phyloP scores from a whole-genome alignment of 768 basidiomycete genomes.

The Xerocomus brunneocitrinus region DNA sequence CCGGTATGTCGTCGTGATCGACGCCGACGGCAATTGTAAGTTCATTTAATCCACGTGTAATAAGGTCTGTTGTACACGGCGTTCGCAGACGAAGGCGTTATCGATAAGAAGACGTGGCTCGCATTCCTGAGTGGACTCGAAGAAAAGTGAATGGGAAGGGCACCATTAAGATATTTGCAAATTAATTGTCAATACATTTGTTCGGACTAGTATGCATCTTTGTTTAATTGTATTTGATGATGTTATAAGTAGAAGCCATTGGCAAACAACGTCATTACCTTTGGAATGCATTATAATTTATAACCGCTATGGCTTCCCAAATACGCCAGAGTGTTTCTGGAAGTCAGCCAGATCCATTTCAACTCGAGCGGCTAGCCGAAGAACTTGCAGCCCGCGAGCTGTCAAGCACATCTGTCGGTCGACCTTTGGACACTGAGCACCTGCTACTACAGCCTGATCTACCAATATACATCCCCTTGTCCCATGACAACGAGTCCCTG shows the following conservation, averaged over 20 bases:
- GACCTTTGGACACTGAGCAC: slow-evolving; percentile 7
- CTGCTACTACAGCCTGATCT: slow-evolving; percentile 39
- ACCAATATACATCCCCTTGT: slow-evolving; percentile 65
- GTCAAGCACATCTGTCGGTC: slow-evolving; percentile 12
- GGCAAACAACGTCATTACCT: slow-evolving; percentile 16
- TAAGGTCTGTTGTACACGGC: neutral
- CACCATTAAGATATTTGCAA: neutral
- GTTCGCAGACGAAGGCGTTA: slow-evolving; percentile 73
- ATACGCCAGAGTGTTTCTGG: slow-evolving; percentile 12
- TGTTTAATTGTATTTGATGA: slow-evolving; percentile 13
- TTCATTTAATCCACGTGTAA: slow-evolving; percentile 2
- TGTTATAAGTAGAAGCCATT: slow-evolving; percentile 25
- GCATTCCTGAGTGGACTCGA: slow-evolving; percentile 77
- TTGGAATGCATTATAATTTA: neutral
- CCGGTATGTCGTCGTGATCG: slow-evolving; percentile 81
- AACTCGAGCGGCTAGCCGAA: slow-evolving; percentile 68
- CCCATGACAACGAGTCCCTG: slow-evolving; percentile 75
- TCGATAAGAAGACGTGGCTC: slow-evolving; percentile 94
- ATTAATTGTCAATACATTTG: neutral
- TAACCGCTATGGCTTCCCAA: slow-evolving; percentile 15
- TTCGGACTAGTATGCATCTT: neutral
- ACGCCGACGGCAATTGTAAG: slow-evolving; percentile 79
- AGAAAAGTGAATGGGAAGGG: slow-evolving; percentile 37
- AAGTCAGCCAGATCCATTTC: slow-evolving; percentile 47
- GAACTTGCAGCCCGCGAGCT: slow-evolving; percentile 60